Evolutionary conservation across 306 rosid genomes (phyloP).

Genomic region (Citrullus colocynthis): DNA sequence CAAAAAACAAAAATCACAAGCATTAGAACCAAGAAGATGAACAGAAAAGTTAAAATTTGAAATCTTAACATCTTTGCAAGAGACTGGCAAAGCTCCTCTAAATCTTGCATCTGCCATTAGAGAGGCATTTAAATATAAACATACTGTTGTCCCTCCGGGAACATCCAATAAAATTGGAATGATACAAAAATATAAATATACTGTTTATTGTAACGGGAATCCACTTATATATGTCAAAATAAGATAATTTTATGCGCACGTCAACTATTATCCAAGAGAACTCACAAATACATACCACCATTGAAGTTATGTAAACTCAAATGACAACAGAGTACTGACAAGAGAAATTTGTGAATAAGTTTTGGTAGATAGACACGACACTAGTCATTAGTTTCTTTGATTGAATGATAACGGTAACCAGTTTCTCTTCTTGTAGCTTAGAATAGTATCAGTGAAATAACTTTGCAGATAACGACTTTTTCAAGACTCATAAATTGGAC

Average conservation of each 20-base stretch:
- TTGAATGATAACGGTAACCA: neutral
- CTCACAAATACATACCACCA: neutral
- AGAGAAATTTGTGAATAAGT: no score
- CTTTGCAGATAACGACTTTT: neutral
- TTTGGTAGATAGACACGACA: neutral
- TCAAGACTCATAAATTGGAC: neutral
- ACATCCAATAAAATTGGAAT: no score
- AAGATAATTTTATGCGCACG: neutral
- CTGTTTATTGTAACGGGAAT: neutral
- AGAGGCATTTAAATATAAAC: neutral
- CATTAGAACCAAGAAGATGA: neutral
- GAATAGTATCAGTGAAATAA: neutral
- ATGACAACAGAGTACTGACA: no score
- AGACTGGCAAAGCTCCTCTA: neutral
- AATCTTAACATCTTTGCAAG: neutral
- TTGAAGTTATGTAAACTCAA: no score
- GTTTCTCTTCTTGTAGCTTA: neutral
- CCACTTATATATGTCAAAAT: neutral
- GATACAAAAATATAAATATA: no score
- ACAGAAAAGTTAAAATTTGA: neutral
- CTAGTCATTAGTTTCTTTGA: neutral
- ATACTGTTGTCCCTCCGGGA: neutral
- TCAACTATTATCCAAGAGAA: neutral
- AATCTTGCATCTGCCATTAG: neutral
- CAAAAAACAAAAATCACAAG: neutral